These are phyloP conservation scores for Quercus variabilis DNA, from an alignment of 306 rosid genomes.

Conservation along the genomic window DNA sequence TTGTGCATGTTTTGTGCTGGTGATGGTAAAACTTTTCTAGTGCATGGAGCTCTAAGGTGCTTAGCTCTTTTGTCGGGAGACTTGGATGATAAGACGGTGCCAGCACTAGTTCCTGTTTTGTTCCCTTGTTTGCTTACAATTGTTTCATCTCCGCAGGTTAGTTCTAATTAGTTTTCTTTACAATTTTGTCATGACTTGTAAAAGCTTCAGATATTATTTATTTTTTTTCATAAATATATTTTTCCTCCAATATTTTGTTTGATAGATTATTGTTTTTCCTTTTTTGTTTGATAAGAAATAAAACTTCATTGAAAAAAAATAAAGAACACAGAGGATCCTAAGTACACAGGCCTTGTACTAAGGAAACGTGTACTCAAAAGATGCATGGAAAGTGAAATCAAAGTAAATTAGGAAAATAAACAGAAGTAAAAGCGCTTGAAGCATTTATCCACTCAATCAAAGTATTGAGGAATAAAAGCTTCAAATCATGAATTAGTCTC, in stretches of 20 bases:
- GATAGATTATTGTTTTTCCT: no score
- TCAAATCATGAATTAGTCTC: no score
- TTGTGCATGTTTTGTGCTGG: constrained; percentile 6
- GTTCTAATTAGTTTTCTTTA: neutral
- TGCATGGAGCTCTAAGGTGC: constrained; percentile 93
- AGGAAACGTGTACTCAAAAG: no score
- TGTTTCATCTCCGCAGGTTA: constrained; percentile 85
- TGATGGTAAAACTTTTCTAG: constrained; percentile 34
- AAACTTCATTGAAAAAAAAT: no score
- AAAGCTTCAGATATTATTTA: neutral
- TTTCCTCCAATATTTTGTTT: no score
- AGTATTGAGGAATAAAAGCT: no score
- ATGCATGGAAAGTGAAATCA: no score
- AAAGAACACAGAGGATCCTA: no score
- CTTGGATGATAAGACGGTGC: constrained; percentile 82
- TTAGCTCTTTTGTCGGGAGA: constrained; percentile 85
- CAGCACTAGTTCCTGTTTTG: constrained; percentile 66
- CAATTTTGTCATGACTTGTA: constrained; percentile 1
- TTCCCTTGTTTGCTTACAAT: constrained; percentile 78
- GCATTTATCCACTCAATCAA: no score
- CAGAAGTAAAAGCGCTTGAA: no score
- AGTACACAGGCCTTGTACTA: no score
- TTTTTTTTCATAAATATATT: neutral
- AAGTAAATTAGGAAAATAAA: no score
- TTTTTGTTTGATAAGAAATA: neutral